Base-by-base conservation (phyloP, 192 early-diverging fungal species). In the Podila minutissima region DNA sequence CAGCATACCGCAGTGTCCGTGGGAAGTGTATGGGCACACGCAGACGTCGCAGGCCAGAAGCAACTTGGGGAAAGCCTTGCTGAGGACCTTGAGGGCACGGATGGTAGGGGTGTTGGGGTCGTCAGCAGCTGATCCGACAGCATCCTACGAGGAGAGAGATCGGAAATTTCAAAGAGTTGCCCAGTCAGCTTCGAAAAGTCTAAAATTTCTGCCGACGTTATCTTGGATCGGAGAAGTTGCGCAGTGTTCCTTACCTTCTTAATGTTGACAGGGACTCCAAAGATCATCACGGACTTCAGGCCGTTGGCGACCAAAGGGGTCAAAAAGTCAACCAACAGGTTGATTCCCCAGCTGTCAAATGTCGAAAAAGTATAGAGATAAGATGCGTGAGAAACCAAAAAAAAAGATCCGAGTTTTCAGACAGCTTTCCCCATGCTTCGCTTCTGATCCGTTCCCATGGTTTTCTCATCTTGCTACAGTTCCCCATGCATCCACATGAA, bases 11-110 rank as follows among this genome's bases (percentile, higher is more conserved):
- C 98, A 99, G 83, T 99, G 98, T 19, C 98, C 98, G 86, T 99
- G 98, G 35, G 84, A 87, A 1, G 98, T 98, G 87, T 96, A 99
- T 55, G 93, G 96, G 85, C 98, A 99, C 4, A 99, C 86, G 73
- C 98, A 99, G 17, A 99, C 91, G 85, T 99, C 98, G 83, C 95
- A 96, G 38, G 93, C 95, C 35, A 99, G 88, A 35, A 95, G 89
- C 17, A 99, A 83, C 7, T 84, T 67, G 0, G 98, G 95, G 84
- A 94, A 99, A 41, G 83, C 83, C 22, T 83, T 70, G 61, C 94
- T 90, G 74, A 99, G 84, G 19, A 95, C 73, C 61, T 90, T 85
- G 77, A 98, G 87, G 20, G 96, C 94, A 55, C 86, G 89, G 59
- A 99, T 94, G 28, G 96, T 94, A 2, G 97, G 96, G 17, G 93